Evolutionary conservation across 306 rosid genomes (phyloP).

Genomic region (Castanopsis chinensis): DNA sequence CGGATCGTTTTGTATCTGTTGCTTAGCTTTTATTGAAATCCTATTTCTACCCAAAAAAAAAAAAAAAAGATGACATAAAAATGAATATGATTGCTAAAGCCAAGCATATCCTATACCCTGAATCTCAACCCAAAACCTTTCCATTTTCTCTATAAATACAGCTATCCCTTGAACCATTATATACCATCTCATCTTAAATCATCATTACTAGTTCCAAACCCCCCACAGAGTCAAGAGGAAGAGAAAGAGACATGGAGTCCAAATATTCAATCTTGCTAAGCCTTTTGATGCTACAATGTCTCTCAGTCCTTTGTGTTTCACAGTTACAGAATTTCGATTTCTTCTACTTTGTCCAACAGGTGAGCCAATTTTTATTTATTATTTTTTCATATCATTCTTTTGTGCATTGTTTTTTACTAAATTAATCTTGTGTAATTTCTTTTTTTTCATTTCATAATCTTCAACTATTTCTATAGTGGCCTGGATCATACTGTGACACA

Average conservation of each 20-base stretch:
- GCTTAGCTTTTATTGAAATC: too few species aligned
- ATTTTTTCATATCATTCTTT: background rate
- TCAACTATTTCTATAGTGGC: slow-evolving; percentile 61
- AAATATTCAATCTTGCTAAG: slow-evolving; percentile 22
- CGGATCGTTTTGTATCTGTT: too few species aligned
- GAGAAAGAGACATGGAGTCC: slow-evolving; percentile 32
- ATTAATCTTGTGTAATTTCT: background rate
- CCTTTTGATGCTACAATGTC: slow-evolving; percentile 44
- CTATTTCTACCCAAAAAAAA: too few species aligned
- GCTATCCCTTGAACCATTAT: background rate
- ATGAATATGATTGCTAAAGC: background rate
- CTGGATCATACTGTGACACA: slow-evolving; percentile 62
- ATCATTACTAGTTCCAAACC: background rate
- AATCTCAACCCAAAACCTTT: background rate
- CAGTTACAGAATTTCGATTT: slow-evolving; percentile 56
- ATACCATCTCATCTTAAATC: background rate
- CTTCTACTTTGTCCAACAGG: slow-evolving; percentile 91
- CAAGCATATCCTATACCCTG: background rate
- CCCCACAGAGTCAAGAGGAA: background rate
- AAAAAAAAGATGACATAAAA: too few species aligned
- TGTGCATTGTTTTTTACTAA: background rate
- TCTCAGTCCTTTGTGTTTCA: slow-evolving; percentile 37
- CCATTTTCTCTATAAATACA: background rate
- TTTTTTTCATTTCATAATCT: background rate
- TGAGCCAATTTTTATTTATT: background rate